Evolutionary conservation across 495 filamentous ascomycete genomes (phyloP).

Genomic region (Collariella sp.): DNA sequence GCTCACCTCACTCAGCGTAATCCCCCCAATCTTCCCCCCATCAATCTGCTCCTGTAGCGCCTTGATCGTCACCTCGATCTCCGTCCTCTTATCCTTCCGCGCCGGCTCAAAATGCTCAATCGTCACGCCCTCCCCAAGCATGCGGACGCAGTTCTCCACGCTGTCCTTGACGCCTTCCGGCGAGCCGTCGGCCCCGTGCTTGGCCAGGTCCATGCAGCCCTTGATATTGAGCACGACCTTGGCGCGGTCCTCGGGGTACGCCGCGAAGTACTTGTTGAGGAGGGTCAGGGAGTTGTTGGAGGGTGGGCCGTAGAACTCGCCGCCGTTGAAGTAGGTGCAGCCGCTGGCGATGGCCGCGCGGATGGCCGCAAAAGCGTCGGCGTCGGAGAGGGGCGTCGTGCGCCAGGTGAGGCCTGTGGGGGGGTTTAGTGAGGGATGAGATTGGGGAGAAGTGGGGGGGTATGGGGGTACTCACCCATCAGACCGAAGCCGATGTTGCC

Average conservation of each 20-base stretch:
- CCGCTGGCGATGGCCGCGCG: constrained; percentile 59
- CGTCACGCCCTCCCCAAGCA: constrained; percentile 64
- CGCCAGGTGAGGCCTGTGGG: constrained; percentile 67
- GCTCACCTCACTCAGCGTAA: constrained; percentile 64
- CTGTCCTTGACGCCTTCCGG: constrained; percentile 55
- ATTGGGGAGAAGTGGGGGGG: background rate
- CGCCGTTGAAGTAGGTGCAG: constrained; percentile 70
- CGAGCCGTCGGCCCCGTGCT: constrained; percentile 44
- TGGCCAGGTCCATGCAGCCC: constrained; percentile 38
- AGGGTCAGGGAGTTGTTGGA: constrained; percentile 60
- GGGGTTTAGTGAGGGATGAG: background rate
- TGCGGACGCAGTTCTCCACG: constrained; percentile 57
- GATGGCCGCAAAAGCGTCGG: constrained; percentile 58
- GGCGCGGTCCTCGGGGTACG: constrained; percentile 58
- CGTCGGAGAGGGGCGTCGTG: constrained; percentile 39
- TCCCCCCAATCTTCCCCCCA: constrained; percentile 67
- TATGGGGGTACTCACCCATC: constrained; percentile 35
- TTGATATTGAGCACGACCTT: constrained; percentile 61
- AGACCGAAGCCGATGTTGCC: constrained; percentile 51
- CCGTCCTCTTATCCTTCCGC: constrained; percentile 55
- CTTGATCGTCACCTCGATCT: constrained; percentile 41
- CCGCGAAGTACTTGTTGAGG: constrained; percentile 55
- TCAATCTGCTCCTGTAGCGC: constrained; percentile 54
- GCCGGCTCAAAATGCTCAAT: constrained; percentile 79
- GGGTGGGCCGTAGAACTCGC: constrained; percentile 70